These are phyloP conservation scores for Pezicula carpinea DNA, from an alignment of 2,329 filamentous ascomycete genomes.

Conservation along the genomic window DNA sequence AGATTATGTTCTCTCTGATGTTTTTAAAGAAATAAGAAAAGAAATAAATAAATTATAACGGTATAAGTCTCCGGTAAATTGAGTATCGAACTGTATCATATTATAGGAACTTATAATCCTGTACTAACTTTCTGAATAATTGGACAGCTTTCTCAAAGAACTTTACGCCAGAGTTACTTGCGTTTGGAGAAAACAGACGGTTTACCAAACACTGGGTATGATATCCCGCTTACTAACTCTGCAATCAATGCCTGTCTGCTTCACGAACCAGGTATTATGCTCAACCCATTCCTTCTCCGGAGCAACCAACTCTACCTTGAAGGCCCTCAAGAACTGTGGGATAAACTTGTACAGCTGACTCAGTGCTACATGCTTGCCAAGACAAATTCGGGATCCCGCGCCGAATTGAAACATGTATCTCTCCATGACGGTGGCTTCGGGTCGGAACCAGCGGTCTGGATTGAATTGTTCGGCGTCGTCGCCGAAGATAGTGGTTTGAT, in stretches of 20 bases:
- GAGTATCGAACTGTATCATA: too few relatives aligned
- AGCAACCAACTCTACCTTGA: slow-evolving; percentile 23
- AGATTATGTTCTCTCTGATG: too few relatives aligned
- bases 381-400: slow-evolving; percentile 20
- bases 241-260: slow-evolving; percentile 19
- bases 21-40: too few relatives aligned
- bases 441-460: slow-evolving; percentile 44
- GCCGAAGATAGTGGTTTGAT: slow-evolving; percentile 15
- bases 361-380: slow-evolving; percentile 31
- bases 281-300: slow-evolving; percentile 31
- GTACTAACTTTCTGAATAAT: too few relatives aligned
- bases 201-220: not conserved
- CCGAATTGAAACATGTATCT: slow-evolving; percentile 19
- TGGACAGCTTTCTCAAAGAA: too few relatives aligned
- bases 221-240: not conserved
- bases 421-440: slow-evolving; percentile 28
- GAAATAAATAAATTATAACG: too few relatives aligned
- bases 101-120: too few relatives aligned
- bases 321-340: slow-evolving; percentile 27
- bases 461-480: slow-evolving; percentile 34
- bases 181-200: too few relatives aligned
- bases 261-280: slow-evolving; percentile 34
- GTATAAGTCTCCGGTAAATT: too few relatives aligned
- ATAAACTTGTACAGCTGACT: slow-evolving; percentile 33
- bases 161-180: too few relatives aligned